Percentiles rank a stretch among this genome's conserved stretches.
phyloP scores from a whole-genome alignment of 495 filamentous ascomycete genomes.

The Tuber indicum region DNA sequence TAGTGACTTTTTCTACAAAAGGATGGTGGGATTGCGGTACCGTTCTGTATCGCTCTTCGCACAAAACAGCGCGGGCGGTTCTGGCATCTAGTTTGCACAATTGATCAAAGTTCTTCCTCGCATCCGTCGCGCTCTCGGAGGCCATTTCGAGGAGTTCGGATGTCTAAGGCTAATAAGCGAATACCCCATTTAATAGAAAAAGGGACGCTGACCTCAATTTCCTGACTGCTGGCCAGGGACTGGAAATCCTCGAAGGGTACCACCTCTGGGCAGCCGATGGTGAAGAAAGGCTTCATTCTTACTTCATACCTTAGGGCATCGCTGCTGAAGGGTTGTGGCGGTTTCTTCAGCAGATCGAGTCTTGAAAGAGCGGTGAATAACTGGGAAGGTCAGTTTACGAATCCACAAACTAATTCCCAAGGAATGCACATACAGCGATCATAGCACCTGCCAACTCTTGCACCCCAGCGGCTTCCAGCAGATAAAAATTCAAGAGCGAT shows the following conservation, averaged over 20 bases:
- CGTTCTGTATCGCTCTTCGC: constrained; percentile 35
- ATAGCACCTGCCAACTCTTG: constrained; percentile 63
- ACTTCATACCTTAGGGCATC: constrained; percentile 71
- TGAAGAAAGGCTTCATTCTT: constrained; percentile 80
- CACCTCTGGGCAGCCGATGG: constrained; percentile 63
- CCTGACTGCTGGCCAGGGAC: constrained; percentile 43
- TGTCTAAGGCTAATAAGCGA: constrained; percentile 20
- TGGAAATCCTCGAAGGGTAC: constrained; percentile 59
- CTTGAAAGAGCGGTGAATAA: constrained; percentile 63
- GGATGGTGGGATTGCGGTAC: constrained; percentile 18
- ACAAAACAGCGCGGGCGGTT: constrained; percentile 45
- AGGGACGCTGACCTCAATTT: constrained; percentile 33
- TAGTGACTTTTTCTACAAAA: constrained; percentile 6
- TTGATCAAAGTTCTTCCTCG: constrained; percentile 60
- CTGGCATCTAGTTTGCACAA: constrained; percentile 48
- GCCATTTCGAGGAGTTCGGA: constrained; percentile 55
- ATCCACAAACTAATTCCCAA: neutral
- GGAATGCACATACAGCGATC: constrained; percentile 39
- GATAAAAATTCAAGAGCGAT: constrained; percentile 54
- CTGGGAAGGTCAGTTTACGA: constrained; percentile 39
- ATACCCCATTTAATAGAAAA: neutral
- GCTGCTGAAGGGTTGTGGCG: constrained; percentile 61
- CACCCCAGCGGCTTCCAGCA: constrained; percentile 61
- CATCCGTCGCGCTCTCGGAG: constrained; percentile 53
- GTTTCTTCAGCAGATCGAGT: constrained; percentile 53